Evolutionary conservation across 75 land plant species (phyloP).

Genomic region (Picea sitchensis): DNA sequence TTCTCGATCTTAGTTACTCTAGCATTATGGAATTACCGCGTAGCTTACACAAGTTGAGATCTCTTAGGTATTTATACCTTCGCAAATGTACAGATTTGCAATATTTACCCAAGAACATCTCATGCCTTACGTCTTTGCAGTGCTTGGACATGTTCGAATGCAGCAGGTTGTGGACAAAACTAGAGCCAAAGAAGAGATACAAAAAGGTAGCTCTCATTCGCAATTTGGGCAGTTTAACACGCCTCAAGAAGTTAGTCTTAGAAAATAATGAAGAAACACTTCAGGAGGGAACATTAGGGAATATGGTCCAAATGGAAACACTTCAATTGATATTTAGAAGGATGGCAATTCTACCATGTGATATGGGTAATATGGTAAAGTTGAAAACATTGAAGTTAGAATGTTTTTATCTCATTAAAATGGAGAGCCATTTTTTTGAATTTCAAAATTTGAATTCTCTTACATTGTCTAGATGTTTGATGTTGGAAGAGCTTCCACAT

Average conservation of each 20-base stretch:
- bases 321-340: not conserved
- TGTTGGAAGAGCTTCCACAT: not conserved
- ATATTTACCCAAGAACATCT: not conserved
- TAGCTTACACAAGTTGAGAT: not conserved
- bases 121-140: not conserved
- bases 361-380: not conserved
- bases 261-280: not conserved
- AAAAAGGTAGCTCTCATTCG: not conserved
- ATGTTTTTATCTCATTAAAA: not conserved
- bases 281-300: not conserved
- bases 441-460: not conserved
- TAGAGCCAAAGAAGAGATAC: not conserved
- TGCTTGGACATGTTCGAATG: not conserved
- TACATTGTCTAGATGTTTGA: not conserved
- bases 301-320: not conserved
- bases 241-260: not conserved
- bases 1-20: not conserved
- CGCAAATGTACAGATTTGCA: not conserved
- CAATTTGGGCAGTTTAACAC: not conserved
- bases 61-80: not conserved
- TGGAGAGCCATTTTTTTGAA: not conserved
- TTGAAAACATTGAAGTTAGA: not conserved
- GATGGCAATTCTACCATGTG: not conserved
- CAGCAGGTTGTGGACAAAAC: not conserved
- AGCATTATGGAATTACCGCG: not conserved